These are phyloP conservation scores for Agaricus subrufescens DNA, from an alignment of 768 basidiomycete genomes.

Conservation along the genomic window DNA sequence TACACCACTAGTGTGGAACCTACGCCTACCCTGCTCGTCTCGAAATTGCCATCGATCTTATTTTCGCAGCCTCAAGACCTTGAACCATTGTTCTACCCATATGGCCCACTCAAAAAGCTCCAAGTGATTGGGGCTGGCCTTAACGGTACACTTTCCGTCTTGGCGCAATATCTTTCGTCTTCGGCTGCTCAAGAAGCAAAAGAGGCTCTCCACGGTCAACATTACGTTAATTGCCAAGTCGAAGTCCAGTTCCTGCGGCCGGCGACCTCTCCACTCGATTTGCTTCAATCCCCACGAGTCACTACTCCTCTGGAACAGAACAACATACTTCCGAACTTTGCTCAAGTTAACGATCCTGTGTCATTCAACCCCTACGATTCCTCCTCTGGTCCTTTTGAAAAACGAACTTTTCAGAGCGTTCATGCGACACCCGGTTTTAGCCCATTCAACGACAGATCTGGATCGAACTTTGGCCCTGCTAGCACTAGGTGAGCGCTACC, in stretches of 20 bases:
- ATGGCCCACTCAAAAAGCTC: slow-evolving; percentile 62
- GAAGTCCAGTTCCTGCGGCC: slow-evolving; percentile 28
- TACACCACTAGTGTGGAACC: slow-evolving; percentile 32
- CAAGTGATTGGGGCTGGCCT: slow-evolving; percentile 40
- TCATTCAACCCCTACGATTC: background rate
- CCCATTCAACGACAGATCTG: background rate
- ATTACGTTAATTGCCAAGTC: slow-evolving; percentile 46
- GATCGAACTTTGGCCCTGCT: background rate
- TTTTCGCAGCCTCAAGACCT: slow-evolving; percentile 66
- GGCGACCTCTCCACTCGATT: slow-evolving; percentile 6
- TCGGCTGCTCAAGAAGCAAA: slow-evolving; percentile 62
- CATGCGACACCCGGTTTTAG: slow-evolving; percentile 3
- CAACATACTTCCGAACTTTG: background rate
- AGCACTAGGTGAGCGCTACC: background rate
- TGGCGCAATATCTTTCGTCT: slow-evolving; percentile 58
- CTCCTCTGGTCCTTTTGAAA: background rate
- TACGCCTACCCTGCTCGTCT: slow-evolving; percentile 53
- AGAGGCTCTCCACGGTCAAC: slow-evolving; percentile 54
- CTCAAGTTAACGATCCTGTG: background rate
- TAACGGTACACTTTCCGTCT: slow-evolving; percentile 43
- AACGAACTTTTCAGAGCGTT: background rate
- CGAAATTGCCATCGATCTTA: slow-evolving; percentile 59
- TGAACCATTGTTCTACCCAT: slow-evolving; percentile 71
- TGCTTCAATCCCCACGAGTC: background rate
- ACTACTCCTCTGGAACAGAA: background rate